phyloP scores from a whole-genome alignment of 108 stramenopile species.

The Stephanodiscus minutulus region DNA sequence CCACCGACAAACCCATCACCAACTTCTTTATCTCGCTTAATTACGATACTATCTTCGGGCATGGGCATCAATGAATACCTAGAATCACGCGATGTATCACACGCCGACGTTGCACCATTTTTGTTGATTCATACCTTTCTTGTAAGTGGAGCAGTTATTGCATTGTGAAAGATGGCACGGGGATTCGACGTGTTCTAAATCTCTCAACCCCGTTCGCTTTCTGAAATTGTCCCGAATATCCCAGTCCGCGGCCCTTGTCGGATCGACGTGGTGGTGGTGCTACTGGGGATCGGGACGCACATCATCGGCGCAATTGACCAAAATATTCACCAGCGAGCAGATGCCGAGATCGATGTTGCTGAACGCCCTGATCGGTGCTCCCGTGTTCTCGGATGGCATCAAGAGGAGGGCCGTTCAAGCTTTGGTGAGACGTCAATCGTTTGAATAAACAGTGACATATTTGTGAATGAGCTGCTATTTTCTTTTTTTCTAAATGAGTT shows the following conservation, averaged over 20 bases:
- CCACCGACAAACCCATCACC: no score
- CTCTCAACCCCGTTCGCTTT: background rate
- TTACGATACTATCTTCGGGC: background rate
- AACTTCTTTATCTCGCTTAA: no score
- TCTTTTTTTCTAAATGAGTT: background rate
- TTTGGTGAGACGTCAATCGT: conserved; percentile 13
- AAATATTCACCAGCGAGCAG: conserved; percentile 10
- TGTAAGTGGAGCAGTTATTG: background rate
- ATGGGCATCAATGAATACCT: conserved; percentile 38
- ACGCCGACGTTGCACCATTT: conserved; percentile 34
- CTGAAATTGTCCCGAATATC: background rate
- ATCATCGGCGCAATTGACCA: background rate
- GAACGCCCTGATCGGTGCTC: conserved; percentile 6
- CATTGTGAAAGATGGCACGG: background rate
- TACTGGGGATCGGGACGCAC: conserved; percentile 15
- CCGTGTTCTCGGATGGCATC: conserved; percentile 28
- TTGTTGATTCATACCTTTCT: conserved; percentile 24
- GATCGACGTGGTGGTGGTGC: conserved; percentile 41
- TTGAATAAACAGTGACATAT: background rate
- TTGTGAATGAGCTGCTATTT: no score
- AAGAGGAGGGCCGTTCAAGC: conserved; percentile 21
- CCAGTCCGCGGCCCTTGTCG: conserved; percentile 35
- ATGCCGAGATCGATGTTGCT: conserved; percentile 30
- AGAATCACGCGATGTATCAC: conserved; percentile 16
- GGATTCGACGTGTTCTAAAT: background rate